Conservation (phyloP, 2,329 filamentous ascomycete species). For the Colletotrichum sp. region DNA sequence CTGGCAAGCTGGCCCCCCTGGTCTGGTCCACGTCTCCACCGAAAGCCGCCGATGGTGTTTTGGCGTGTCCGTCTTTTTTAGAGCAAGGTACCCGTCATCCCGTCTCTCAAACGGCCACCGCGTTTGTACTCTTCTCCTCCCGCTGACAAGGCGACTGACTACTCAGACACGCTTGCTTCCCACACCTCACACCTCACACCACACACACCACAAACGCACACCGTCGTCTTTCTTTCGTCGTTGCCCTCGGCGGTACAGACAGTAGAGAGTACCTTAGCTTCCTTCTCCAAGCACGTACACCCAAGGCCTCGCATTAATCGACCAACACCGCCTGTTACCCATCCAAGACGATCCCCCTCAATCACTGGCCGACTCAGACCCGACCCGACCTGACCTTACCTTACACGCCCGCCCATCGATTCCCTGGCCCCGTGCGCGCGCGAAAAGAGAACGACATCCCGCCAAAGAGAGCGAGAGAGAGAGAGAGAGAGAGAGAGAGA, state of each 20-base stretch:
- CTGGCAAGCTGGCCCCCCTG: not conserved
- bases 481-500: not conserved
- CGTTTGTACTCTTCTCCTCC: constrained; percentile 2
- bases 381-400: not conserved
- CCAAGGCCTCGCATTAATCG: not conserved
- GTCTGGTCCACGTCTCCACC: not conserved
- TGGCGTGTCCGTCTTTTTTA: constrained; percentile 2
- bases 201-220: not conserved
- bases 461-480: not conserved
- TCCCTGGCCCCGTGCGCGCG: constrained; percentile 5
- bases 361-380: not conserved
- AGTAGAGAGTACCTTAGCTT: not conserved
- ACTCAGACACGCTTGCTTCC: not conserved
- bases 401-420: not conserved
- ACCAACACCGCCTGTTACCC: constrained; percentile 8
- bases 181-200: not conserved
- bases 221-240: not conserved
- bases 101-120: not conserved
- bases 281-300: not conserved
- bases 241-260: not conserved
- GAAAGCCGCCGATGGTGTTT: not conserved
- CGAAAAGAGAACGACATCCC: not conserved
- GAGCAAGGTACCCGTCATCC: constrained; percentile 6
- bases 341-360: not conserved
- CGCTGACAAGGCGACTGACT: constrained; percentile 5